Percentiles rank a stretch among this genome's conserved stretches.
phyloP scores from a whole-genome alignment of 2,329 filamentous ascomycete species.

The Pseudogymnoascus sp. region DNA sequence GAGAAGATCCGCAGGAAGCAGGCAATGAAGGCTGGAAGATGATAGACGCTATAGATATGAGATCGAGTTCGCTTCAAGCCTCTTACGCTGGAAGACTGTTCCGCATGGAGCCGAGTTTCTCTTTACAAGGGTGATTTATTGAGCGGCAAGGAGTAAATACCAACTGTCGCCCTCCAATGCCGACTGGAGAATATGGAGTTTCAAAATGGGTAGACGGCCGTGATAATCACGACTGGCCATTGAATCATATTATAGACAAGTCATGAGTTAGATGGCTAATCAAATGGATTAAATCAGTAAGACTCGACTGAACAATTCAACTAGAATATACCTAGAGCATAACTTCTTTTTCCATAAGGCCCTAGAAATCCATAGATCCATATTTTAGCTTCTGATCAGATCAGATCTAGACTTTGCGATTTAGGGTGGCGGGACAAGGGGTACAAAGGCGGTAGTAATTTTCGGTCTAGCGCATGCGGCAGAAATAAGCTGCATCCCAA shows the following conservation, averaged over 20 bases:
- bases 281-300: background rate
- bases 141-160: background rate
- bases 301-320: background rate
- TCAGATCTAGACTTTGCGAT: background rate
- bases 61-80: background rate
- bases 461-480: background rate
- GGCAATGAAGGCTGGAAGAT: background rate
- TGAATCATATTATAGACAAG: constrained; percentile 3
- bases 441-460: background rate
- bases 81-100: background rate
- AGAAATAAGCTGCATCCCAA: constrained; percentile 4
- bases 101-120: background rate
- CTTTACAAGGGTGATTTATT: background rate
- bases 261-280: background rate
- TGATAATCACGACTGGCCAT: background rate
- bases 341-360: background rate
- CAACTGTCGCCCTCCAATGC: background rate
- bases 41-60: background rate
- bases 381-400: background rate
- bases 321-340: background rate
- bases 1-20: constrained; percentile 52
- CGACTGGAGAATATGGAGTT: constrained; percentile 4
- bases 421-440: constrained; percentile 1
- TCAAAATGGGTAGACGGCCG: background rate
- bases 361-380: background rate